Evolutionary conservation across 75 land plant genomes (phyloP).

Genomic region (Adiantum capillusveneris): DNA sequence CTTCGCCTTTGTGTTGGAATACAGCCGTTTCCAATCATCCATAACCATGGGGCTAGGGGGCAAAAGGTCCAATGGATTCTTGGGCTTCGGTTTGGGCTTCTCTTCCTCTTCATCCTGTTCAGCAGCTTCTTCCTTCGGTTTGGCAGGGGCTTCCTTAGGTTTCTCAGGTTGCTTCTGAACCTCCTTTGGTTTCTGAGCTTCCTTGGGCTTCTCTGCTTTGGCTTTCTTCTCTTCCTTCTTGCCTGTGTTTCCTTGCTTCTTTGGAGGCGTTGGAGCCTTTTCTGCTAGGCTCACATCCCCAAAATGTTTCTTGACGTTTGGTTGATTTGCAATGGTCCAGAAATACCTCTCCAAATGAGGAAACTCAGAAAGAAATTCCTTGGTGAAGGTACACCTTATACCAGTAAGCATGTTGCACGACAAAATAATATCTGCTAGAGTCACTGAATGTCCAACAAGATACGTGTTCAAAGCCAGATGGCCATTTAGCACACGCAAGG

Average conservation of each 20-base stretch:
- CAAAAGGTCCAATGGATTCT: constrained; percentile 80
- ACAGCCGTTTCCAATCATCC: constrained; percentile 98
- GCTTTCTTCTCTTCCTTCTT: constrained; percentile 34
- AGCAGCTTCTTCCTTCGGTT: constrained; percentile 36
- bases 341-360: constrained; percentile 94
- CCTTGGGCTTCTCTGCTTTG: constrained; percentile 29
- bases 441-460: constrained; percentile 73
- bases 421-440: constrained; percentile 79
- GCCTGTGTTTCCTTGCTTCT: constrained; percentile 33
- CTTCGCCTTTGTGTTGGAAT: constrained; percentile 84
- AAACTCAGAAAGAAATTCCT: constrained; percentile 64
- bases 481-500: constrained; percentile 45
- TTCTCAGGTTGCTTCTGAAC: constrained; percentile 21
- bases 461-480: constrained; percentile 64
- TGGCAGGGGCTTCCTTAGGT: constrained; percentile 33
- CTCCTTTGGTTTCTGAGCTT: constrained; percentile 42
- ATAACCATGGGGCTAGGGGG: constrained; percentile 92
- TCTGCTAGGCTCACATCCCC: constrained; percentile 67
- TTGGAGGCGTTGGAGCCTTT: constrained; percentile 47
- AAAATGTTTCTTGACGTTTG: constrained; percentile 59
- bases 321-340: constrained; percentile 90
- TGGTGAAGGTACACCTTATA: constrained; percentile 36
- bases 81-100: constrained; percentile 86
- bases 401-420: constrained; percentile 54
- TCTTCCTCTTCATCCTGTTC: constrained; percentile 58